A percentile compares a stretch with the other conserved stretches of the same genome.
Evolutionary conservation across 345 rosid species (phyloP).

Genomic region (Populus simonii): DNA sequence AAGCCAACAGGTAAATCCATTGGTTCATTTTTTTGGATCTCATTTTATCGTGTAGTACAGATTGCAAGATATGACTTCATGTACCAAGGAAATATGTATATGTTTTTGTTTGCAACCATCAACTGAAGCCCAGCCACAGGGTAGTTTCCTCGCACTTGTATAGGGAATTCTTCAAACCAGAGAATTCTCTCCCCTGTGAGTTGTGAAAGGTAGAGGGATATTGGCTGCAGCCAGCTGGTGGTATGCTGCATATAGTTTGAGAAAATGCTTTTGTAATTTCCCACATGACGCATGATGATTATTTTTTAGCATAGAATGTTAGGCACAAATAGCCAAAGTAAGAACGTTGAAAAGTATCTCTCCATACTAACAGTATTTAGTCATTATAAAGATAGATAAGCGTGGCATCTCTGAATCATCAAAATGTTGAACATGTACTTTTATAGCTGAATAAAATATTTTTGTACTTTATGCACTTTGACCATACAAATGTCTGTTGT

Average conservation of each 20-base stretch:
- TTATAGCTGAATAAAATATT: neutral
- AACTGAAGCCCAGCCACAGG: neutral
- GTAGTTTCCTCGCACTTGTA: neutral
- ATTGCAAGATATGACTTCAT: neutral
- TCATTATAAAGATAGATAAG: neutral
- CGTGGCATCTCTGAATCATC: neutral
- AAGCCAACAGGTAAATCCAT: constrained; percentile 23
- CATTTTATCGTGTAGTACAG: neutral
- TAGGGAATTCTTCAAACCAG: constrained; percentile 1
- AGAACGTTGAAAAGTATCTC: neutral
- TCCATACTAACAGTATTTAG: neutral
- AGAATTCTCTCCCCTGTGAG: neutral
- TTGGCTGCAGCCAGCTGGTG: neutral
- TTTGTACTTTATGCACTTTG: neutral
- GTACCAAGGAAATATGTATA: neutral
- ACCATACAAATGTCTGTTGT: neutral
- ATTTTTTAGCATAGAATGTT: neutral
- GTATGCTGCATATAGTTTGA: neutral
- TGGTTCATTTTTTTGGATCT: neutral
- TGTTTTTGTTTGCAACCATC: neutral
- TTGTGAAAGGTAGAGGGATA: neutral
- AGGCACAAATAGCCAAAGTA: neutral
- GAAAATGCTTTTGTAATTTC: neutral
- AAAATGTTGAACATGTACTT: neutral
- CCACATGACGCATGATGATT: neutral